These are phyloP conservation scores for Phoma sp. DNA, from an alignment of 2,329 filamentous ascomycete genomes.

Conservation along the genomic window DNA sequence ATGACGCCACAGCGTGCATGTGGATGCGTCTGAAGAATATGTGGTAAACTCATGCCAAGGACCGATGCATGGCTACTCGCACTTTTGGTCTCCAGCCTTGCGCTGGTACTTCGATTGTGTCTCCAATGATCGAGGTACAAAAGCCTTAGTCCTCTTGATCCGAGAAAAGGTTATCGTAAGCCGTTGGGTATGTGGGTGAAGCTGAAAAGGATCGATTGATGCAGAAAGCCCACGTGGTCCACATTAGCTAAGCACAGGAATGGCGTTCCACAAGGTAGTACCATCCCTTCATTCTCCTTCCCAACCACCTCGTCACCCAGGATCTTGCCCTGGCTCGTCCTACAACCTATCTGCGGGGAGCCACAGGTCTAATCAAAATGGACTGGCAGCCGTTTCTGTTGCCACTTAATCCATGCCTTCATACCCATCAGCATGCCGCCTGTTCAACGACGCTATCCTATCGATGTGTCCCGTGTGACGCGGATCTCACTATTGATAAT, in stretches of 20 bases:
- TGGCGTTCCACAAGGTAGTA: constrained; percentile 26
- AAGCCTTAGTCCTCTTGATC: not conserved
- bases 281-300: constrained; percentile 27
- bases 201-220: constrained; percentile 9
- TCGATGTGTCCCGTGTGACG: constrained; percentile 20
- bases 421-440: constrained; percentile 23
- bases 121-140: not conserved
- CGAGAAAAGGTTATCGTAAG: not conserved
- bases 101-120: not conserved
- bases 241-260: constrained; percentile 16
- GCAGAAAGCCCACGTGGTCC: constrained; percentile 32
- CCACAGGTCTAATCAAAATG: constrained; percentile 24
- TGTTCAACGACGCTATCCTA: constrained; percentile 23
- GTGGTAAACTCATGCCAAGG: not conserved
- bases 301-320: constrained; percentile 31
- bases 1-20: constrained; percentile 21
- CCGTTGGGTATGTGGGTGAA: constrained; percentile 11
- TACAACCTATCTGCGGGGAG: constrained; percentile 25
- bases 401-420: constrained; percentile 22
- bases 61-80: not conserved
- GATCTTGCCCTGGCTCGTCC: constrained; percentile 27
- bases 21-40: constrained; percentile 4
- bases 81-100: not conserved
- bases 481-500: constrained; percentile 6
- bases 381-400: constrained; percentile 37